Evolutionary conservation across 1,139 yeast genomes (phyloP), one percentile per base, ranked within the genome.

Genomic region (Pichia inconspicua): DNA sequence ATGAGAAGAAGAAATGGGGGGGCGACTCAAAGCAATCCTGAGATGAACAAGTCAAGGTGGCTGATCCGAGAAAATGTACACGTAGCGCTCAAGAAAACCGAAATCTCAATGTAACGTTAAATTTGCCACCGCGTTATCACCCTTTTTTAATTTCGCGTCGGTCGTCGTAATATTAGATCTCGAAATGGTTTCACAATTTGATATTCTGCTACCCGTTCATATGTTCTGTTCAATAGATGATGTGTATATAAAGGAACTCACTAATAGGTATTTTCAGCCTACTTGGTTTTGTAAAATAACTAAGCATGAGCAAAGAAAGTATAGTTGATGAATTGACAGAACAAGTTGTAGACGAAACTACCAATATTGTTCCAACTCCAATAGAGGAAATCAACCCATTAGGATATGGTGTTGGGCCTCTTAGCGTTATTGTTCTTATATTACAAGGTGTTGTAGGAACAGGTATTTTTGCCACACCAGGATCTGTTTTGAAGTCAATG

Each of bases 371-470:
- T 34, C 22, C 37, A 15, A 34, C 37, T 5, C 37, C 37, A 15
- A 9, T 34, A 15, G 37, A 34, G 17, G 37, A 34, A 14, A 15
- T 7, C 17, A 34, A 34, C 15, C 75, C 75, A 0, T 59, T 71
- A 50, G 75, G 74, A 3, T 66, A 70, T 50, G 61, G 68, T 42
- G 60, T 70, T 32, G 66, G 66, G 38, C 50, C 52, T 1, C n/a
- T 56, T 5, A 44, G 65, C 62, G 51, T 72, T 2, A 62, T 68
- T 40, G 69, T 67, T 48, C 56, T 69, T 45, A 62, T 66, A 34
- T 60, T 71, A 40, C 71, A 69, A 43, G 75, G 75, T 44, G 68
- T 72, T 40, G 66, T 72, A 40, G 76, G 77, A 48, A 72, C 76
- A 1, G 76, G 75, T 58, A 71, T 72, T 40, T 72, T 72, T 55